Conservation (phyloP, 2,329 filamentous ascomycete genomes). For the Aspergillus glaucus region DNA sequence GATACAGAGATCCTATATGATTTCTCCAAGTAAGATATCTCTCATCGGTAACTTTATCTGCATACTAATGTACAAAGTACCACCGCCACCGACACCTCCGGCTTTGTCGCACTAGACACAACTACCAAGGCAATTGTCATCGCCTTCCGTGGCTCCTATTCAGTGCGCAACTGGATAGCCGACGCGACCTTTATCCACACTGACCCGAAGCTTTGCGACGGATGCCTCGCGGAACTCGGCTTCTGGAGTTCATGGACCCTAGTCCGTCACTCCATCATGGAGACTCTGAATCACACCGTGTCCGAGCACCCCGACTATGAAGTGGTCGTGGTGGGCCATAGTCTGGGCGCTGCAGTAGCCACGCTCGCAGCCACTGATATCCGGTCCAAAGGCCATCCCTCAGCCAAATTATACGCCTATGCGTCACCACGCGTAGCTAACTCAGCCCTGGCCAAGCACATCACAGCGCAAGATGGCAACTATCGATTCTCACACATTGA, state of each 20-base stretch:
- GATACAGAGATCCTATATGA: constrained; percentile 33
- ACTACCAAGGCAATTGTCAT: constrained; percentile 35
- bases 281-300: not conserved
- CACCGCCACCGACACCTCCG: constrained; percentile 37
- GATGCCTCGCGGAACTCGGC: constrained; percentile 38
- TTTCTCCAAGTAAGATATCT: constrained; percentile 40
- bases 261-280: constrained; percentile 30
- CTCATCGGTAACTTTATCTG: constrained; percentile 6
- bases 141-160: constrained; percentile 32
- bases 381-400: constrained; percentile 39
- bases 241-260: constrained; percentile 43
- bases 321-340: constrained; percentile 54
- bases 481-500: constrained; percentile 61
- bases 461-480: constrained; percentile 48
- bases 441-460: constrained; percentile 46
- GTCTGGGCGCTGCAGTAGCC: constrained; percentile 60
- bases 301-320: constrained; percentile 27
- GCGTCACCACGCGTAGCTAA: constrained; percentile 63
- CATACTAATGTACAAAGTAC: constrained; percentile 4
- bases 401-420: constrained; percentile 57
- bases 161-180: constrained; percentile 23
- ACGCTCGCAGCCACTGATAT: constrained; percentile 55
- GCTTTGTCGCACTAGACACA: constrained; percentile 44
- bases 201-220: constrained; percentile 36
- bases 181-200: constrained; percentile 23